phyloP scores from a whole-genome alignment of 352 stramenopile genomes.

The Globisporangium iwayamae region DNA sequence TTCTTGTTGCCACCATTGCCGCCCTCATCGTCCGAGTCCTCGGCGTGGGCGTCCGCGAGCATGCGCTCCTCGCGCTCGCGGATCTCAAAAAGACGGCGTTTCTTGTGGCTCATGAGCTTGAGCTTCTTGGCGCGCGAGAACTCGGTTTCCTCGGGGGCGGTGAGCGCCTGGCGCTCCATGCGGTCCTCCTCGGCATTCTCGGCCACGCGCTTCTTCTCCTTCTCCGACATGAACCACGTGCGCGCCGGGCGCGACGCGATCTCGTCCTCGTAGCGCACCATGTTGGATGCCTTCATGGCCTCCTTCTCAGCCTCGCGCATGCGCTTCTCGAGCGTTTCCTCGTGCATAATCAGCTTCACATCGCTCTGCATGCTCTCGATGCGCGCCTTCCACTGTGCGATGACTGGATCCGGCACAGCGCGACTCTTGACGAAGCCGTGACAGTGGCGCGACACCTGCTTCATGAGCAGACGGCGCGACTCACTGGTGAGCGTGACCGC shows the following conservation, averaged over 20 bases:
- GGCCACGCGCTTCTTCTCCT: slow-evolving; percentile 84
- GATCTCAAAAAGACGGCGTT: slow-evolving; percentile 79
- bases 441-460: slow-evolving; percentile 90
- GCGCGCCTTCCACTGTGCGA: slow-evolving; percentile 81
- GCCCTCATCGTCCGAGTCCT: slow-evolving; percentile 34
- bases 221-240: slow-evolving; percentile 92
- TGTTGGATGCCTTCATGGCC: slow-evolving; percentile 83
- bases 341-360: slow-evolving; percentile 77
- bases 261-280: slow-evolving; percentile 90
- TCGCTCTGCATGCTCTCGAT: slow-evolving; percentile 83
- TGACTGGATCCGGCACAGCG: slow-evolving; percentile 84
- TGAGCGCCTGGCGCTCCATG: slow-evolving; percentile 28
- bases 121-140: slow-evolving; percentile 72
- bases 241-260: slow-evolving; percentile 82
- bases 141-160: slow-evolving; percentile 27
- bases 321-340: slow-evolving; percentile 88
- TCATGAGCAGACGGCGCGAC: slow-evolving; percentile 90
- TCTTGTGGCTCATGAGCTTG: slow-evolving; percentile 87
- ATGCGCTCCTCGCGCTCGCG: slow-evolving; percentile 79
- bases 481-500: slow-evolving; percentile 90
- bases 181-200: slow-evolving; percentile 68
- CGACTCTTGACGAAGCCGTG: slow-evolving; percentile 90
- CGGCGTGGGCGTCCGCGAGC: slow-evolving; percentile 53
- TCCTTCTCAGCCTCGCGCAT: slow-evolving; percentile 90
- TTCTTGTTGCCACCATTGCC: slow-evolving; percentile 26